A percentile compares a stretch with the other conserved stretches of the same genome.
Evolutionary conservation across 2,329 filamentous ascomycete genomes (phyloP).

Genomic region (Zopfia rhizophila): DNA sequence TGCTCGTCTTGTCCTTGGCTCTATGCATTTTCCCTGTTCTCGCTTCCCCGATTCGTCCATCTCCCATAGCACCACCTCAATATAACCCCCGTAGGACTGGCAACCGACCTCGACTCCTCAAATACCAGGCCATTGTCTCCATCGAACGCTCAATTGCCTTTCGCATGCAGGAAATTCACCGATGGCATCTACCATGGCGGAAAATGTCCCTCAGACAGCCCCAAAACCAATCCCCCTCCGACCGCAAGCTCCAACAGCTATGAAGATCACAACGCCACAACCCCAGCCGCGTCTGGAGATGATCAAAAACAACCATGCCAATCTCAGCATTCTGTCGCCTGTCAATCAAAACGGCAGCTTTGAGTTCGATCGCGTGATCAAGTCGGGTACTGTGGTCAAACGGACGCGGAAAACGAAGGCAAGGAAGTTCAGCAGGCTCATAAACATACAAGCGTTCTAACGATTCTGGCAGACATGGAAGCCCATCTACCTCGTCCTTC

Average conservation of each 20-base stretch:
- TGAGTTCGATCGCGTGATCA: conserved; percentile 93
- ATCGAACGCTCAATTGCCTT: conserved; percentile 14
- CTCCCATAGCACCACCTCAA: conserved; percentile 21
- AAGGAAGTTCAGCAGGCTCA: conserved; percentile 26
- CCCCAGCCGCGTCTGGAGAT: conserved; percentile 35
- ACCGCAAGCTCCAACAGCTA: conserved; percentile 24
- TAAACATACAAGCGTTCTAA: conserved; percentile 19
- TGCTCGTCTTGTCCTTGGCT: too few relatives aligned
- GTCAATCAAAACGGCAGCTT: conserved; percentile 97
- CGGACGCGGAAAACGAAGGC: conserved; percentile 95
- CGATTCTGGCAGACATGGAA: conserved; percentile 80
- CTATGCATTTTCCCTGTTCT: conserved; percentile 37
- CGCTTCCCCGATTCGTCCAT: conserved; percentile 15
- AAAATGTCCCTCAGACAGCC: conserved; percentile 36
- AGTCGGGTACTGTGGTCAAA: conserved; percentile 86
- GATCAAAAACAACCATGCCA: conserved; percentile 29
- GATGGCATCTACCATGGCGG: conserved; percentile 37
- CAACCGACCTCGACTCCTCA: conserved; percentile 9
- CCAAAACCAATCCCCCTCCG: conserved; percentile 34
- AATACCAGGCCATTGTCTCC: conserved; percentile 4
- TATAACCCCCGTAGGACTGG: conserved; percentile 12
- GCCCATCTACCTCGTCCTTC: conserved; percentile 85
- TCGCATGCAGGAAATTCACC: conserved; percentile 31
- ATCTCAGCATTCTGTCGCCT: conserved; percentile 77
- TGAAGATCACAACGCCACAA: conserved; percentile 38